These are phyloP conservation scores for Tulasnella sp. DNA, from an alignment of 768 basidiomycete species.

Conservation along the genomic window DNA sequence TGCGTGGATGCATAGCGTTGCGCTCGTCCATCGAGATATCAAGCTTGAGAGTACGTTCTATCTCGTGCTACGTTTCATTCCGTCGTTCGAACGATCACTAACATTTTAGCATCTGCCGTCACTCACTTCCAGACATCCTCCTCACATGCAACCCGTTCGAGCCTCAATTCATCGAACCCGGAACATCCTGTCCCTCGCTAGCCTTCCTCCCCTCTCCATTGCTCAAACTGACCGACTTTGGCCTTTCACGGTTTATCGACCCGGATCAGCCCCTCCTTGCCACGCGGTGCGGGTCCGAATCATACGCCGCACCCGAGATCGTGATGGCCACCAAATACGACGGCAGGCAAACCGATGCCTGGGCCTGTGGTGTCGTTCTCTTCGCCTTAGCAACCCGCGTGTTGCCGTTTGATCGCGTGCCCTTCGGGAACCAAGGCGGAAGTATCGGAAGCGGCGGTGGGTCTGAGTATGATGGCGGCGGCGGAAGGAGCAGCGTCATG, in stretches of 20 bases:
- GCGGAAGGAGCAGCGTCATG: conserved; percentile 22
- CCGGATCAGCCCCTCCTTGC: conserved; percentile 47
- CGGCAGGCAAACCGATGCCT: conserved; percentile 73
- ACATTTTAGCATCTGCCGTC: too few relatives aligned
- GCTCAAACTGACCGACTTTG: conserved; percentile 80
- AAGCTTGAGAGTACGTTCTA: conserved; percentile 49
- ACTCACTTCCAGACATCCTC: conserved; percentile 59
- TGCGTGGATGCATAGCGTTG: conserved; percentile 78
- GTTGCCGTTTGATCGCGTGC: conserved; percentile 52
- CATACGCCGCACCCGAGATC: conserved; percentile 74
- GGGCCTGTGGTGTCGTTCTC: conserved; percentile 83
- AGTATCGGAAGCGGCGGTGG: conserved; percentile 25
- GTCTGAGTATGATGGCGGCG: not conserved
- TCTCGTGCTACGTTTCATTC: not conserved
- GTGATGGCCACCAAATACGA: conserved; percentile 61
- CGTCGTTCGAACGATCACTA: conserved; percentile 1
- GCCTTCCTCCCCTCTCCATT: conserved; percentile 39
- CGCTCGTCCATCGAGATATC: conserved; percentile 81
- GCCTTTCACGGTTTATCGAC: conserved; percentile 76
- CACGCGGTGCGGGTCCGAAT: conserved; percentile 81
- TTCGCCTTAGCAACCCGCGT: conserved; percentile 61
- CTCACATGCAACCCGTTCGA: conserved; percentile 44
- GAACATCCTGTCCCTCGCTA: conserved; percentile 23
- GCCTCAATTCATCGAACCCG: conserved; percentile 24
- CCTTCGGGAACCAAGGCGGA: conserved; percentile 25